phyloP scores from a whole-genome alignment of 805 yeast species.

The Metschnikowia anglica region DNA sequence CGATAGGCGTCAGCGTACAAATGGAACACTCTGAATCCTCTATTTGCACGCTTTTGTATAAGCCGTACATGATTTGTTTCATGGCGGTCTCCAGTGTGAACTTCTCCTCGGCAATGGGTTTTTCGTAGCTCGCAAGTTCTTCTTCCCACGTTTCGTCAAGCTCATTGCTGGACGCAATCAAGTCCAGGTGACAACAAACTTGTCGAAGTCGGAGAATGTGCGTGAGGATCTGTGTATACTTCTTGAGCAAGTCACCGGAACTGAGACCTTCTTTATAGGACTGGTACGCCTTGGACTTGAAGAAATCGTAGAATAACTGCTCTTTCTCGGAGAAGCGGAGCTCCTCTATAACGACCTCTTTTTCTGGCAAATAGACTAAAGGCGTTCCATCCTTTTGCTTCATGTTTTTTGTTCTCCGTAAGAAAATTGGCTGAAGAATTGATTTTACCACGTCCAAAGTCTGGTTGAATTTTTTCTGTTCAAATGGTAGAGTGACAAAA shows the following conservation, averaged over 20 bases:
- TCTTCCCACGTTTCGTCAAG: conserved; percentile 49
- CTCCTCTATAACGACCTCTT: conserved; percentile 67
- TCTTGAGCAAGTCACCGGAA: conserved; percentile 66
- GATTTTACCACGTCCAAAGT: conserved; percentile 85
- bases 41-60: conserved; percentile 33
- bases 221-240: conserved; percentile 76
- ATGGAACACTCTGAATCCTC: conserved; percentile 74
- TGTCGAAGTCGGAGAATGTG: conserved; percentile 84
- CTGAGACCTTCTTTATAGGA: conserved; percentile 59
- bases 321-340: conserved; percentile 69
- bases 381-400: conserved; percentile 69
- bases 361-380: conserved; percentile 73
- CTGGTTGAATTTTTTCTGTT: conserved; percentile 62
- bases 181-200: conserved; percentile 78
- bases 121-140: conserved; percentile 18
- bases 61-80: conserved; percentile 25
- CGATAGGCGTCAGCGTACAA: conserved; percentile 70
- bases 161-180: conserved; percentile 53
- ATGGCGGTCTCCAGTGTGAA: conserved; percentile 25
- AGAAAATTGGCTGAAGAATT: conserved; percentile 74
- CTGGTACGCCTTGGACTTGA: conserved; percentile 63
- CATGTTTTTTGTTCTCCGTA: conserved; percentile 86
- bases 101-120: conserved; percentile 18
- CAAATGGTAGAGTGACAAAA: conserved; percentile 81
- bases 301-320: conserved; percentile 60